Base-by-base conservation (phyloP, 129 eudicot species). In the Flaveria robusta region DNA sequence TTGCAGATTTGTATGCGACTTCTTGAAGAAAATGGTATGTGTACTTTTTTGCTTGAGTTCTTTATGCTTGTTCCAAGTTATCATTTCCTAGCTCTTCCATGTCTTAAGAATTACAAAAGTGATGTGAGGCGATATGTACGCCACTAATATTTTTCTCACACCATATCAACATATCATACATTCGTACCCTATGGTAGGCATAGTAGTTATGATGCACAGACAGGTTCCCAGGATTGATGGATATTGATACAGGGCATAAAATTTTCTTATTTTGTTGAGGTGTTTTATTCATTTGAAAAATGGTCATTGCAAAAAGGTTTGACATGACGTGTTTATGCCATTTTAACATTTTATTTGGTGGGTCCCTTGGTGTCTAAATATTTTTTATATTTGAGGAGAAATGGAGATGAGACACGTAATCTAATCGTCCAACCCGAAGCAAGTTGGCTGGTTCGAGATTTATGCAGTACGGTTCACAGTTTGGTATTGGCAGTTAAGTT, bases 1-100 rank as follows among this genome's bases (percentile, higher is more conserved):
- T n/a, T 87, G 81, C 88, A 93, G 98, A 87, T 93, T 91, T 72
- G 96, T 93, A 4, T 93, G 97, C 75, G 69, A 78, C 26, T 93
- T 93, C 80, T 84, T 93, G 82, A 87, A 77, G 84, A 93, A 82
- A 79, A 91, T 93, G 98, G 98, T 93, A 90, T 1, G 68, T 59
- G 10, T 56, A 10, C 58, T 52, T 56, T 56, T 69, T 54, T 4
- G 43, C 52, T 45, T 4, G 42, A 42, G 51, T 58, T 70, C 51
- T 68, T 27, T 63, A 39, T 70, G 51, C 39, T 9, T 59, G 20
- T 58, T 66, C n/a, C 18, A 64, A 8, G 45, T 31, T 27, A 27
- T 22, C 68, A 62, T 12, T 62, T 62, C 20, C 68, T 62, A 14
- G 10, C 27, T 62, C 9, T 62, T 59, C 39, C 11, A 41, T 59